Evolutionary conservation across 108 stramenopile species (phyloP).

Genomic region (Thalassiosira profunda): DNA sequence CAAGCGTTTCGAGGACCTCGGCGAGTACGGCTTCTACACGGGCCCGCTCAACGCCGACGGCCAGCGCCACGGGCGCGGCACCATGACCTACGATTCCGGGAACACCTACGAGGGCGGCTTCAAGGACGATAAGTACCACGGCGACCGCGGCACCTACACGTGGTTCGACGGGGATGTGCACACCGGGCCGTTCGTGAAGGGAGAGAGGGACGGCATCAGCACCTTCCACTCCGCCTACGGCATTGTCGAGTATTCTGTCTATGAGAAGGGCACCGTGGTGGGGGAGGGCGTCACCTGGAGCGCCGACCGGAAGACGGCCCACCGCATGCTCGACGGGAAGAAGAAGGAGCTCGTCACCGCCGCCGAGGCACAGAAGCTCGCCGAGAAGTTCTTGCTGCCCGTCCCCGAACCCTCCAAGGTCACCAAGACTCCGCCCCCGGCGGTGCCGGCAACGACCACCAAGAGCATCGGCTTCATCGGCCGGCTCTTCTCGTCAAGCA

Average conservation of each 20-base stretch:
- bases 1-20: background rate
- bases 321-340: constrained; percentile 12
- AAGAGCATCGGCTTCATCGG: constrained; percentile 11
- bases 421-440: background rate
- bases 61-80: background rate
- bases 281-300: constrained; percentile 27
- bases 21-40: background rate
- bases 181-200: constrained; percentile 15
- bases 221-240: constrained; percentile 27
- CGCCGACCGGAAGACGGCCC: constrained; percentile 17
- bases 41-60: background rate
- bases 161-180: constrained; percentile 31
- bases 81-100: constrained; percentile 20
- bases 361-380: constrained; percentile 28
- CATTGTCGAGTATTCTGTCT: constrained; percentile 35
- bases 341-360: constrained; percentile 9
- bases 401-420: background rate
- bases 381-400: constrained; percentile 19
- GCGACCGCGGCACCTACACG: constrained; percentile 6
- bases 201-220: constrained; percentile 10
- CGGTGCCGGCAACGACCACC: background rate
- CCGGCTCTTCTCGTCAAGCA: constrained; percentile 6
- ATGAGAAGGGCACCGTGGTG: constrained; percentile 11
- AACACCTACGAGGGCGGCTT: constrained; percentile 12
- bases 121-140: constrained; percentile 5